A percentile compares a stretch with the other conserved stretches of the same genome.
Conservation (phyloP, 1,284 basidiomycete species). For the Vanrija sp. region DNA sequence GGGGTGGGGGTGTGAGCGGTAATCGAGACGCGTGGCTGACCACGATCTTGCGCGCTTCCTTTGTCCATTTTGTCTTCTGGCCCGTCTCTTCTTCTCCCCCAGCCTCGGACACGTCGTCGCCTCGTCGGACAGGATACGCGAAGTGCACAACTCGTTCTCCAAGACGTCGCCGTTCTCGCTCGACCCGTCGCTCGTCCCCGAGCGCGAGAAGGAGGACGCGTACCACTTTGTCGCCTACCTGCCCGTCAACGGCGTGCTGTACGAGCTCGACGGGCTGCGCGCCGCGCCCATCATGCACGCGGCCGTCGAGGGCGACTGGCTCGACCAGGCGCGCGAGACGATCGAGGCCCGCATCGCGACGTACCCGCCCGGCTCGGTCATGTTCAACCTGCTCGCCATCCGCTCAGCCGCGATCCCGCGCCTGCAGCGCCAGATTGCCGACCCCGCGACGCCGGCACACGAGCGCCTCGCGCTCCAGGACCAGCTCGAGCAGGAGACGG, state of each 20-base stretch:
- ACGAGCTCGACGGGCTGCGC: slow-evolving; percentile 87
- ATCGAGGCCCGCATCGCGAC: slow-evolving; percentile 80
- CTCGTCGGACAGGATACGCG: slow-evolving; percentile 76
- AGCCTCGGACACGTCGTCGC: slow-evolving; percentile 79
- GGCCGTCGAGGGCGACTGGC: slow-evolving; percentile 61
- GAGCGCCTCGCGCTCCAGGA: slow-evolving; percentile 56
- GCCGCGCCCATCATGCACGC: slow-evolving; percentile 74
- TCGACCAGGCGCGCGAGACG: slow-evolving; percentile 71
- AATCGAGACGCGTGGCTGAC: too few relatives aligned
- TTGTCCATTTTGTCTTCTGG: not conserved
- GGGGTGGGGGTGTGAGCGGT: not conserved
- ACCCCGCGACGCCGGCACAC: slow-evolving; percentile 53
- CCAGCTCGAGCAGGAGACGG: slow-evolving; percentile 67
- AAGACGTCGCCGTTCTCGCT: slow-evolving; percentile 76
- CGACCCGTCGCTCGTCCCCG: slow-evolving; percentile 56
- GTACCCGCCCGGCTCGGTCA: slow-evolving; percentile 76
- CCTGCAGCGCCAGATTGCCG: slow-evolving; percentile 59
- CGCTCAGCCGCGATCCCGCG: slow-evolving; percentile 70
- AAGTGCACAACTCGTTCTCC: slow-evolving; percentile 78
- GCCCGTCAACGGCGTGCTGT: slow-evolving; percentile 73
- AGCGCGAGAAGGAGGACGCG: slow-evolving; percentile 75
- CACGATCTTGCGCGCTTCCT: not conserved
- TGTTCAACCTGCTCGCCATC: slow-evolving; percentile 84
- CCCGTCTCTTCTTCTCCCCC: slow-evolving; percentile 10
- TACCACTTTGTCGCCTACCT: slow-evolving; percentile 92